These are phyloP conservation scores for Bipolaris bicolor DNA, from an alignment of 2,329 filamentous ascomycete species.

Conservation along the genomic window DNA sequence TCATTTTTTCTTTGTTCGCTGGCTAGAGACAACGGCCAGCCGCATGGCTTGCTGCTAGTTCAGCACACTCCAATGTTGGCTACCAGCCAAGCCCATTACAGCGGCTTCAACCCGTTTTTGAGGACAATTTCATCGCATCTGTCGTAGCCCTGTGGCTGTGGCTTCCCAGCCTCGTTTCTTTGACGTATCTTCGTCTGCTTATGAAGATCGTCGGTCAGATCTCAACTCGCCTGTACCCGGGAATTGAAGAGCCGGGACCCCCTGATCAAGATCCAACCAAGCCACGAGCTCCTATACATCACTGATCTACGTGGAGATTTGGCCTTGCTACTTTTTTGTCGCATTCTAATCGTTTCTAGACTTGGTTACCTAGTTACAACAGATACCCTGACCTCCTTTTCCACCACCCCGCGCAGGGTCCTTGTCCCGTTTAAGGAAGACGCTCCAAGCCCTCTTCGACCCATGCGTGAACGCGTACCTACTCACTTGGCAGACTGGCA, in stretches of 20 bases:
- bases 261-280: background rate
- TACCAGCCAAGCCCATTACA: background rate
- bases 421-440: background rate
- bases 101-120: background rate
- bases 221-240: conserved; percentile 10
- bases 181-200: background rate
- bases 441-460: background rate
- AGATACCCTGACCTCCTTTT: background rate
- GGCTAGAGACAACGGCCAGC: conserved; percentile 1
- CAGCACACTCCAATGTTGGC: background rate
- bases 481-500: background rate
- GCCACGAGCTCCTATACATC: background rate
- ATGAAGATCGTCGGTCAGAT: conserved; percentile 10
- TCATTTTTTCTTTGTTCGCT: background rate
- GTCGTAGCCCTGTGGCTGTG: conserved; percentile 5
- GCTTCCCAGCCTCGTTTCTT: conserved; percentile 1
- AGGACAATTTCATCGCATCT: background rate
- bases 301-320: background rate
- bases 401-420: background rate
- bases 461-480: background rate
- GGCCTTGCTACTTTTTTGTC: background rate
- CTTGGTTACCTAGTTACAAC: background rate
- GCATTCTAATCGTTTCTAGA: background rate
- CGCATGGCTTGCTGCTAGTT: background rate
- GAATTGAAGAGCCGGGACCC: conserved; percentile 6